These are phyloP conservation scores for Solanum hybrid DNA, from an alignment of 305 asterid genomes.

Conservation along the genomic window DNA sequence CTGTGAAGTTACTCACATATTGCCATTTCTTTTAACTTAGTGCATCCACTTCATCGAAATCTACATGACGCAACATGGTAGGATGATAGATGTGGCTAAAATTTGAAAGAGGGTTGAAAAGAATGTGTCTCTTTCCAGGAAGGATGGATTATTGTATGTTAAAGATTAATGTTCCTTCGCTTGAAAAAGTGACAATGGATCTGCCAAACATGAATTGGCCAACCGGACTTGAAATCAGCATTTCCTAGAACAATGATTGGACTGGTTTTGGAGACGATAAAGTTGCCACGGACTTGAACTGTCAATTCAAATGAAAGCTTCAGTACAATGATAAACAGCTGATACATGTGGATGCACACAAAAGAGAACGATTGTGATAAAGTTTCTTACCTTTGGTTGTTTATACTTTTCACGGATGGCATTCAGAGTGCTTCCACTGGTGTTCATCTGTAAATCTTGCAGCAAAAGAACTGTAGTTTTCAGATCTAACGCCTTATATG, in stretches of 20 bases:
- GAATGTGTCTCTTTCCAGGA: slow-evolving; percentile 1
- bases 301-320: slow-evolving; percentile 20
- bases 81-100: neutral
- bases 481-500: slow-evolving; percentile 50
- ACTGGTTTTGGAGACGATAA: slow-evolving; percentile 42
- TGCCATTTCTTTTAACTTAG: slow-evolving; percentile 1
- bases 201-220: neutral
- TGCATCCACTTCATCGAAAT: neutral
- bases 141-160: neutral
- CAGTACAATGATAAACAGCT: slow-evolving; percentile 9
- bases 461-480: slow-evolving; percentile 52
- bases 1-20: slow-evolving; percentile 5
- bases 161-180: neutral
- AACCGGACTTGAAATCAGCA: slow-evolving; percentile 7
- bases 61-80: neutral
- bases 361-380: neutral
- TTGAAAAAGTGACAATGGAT: neutral
- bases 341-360: neutral
- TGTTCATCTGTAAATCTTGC: slow-evolving; percentile 63
- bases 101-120: neutral
- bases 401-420: slow-evolving; percentile 82
- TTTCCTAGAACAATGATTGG: slow-evolving; percentile 42
- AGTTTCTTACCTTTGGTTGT: slow-evolving; percentile 58
- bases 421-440: slow-evolving; percentile 32
- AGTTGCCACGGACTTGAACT: slow-evolving; percentile 77